Conservation (phyloP, 768 basidiomycete species). For the Tylopilus vinaceipallidus region DNA sequence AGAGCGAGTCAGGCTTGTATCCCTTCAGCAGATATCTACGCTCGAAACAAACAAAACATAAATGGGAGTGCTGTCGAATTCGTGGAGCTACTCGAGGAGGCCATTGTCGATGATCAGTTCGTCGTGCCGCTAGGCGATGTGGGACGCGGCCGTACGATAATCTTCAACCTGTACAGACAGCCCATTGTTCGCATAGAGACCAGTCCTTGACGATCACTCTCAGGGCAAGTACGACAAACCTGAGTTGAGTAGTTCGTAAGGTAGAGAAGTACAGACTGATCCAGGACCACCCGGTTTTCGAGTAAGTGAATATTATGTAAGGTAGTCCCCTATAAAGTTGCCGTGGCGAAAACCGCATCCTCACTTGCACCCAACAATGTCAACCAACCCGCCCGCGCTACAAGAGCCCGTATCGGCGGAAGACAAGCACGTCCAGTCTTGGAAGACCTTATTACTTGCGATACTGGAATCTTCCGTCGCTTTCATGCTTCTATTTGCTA, state of each 20-base stretch:
- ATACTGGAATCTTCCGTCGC: too few relatives aligned
- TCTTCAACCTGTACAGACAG: slow-evolving; percentile 94
- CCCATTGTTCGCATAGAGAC: slow-evolving; percentile 98
- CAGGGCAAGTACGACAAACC: slow-evolving; percentile 97
- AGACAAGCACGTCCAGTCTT: too few relatives aligned
- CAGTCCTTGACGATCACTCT: slow-evolving; percentile 97
- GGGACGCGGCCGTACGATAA: slow-evolving; percentile 95
- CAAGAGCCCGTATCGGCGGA: too few relatives aligned
- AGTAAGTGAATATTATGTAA: too few relatives aligned
- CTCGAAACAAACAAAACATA: slow-evolving; percentile 34
- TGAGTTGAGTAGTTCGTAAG: slow-evolving; percentile 99
- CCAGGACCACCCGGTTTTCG: too few relatives aligned
- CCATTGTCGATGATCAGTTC: slow-evolving; percentile 94
- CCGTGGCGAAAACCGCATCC: too few relatives aligned
- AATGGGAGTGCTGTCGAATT: slow-evolving; percentile 98
- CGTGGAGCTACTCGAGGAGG: slow-evolving; percentile 83
- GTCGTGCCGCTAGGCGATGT: slow-evolving; percentile 96
- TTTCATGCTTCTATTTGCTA: too few relatives aligned
- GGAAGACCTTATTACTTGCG: too few relatives aligned
- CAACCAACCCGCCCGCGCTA: too few relatives aligned
- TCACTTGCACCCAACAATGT: too few relatives aligned
- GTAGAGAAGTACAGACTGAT: slow-evolving; percentile 97
- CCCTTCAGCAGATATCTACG: slow-evolving; percentile 30
- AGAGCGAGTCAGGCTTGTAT: slow-evolving; percentile 84
- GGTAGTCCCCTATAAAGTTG: too few relatives aligned